These are phyloP conservation scores for Cladorrhinum samala DNA, from an alignment of 495 filamentous ascomycete species.

Conservation along the genomic window DNA sequence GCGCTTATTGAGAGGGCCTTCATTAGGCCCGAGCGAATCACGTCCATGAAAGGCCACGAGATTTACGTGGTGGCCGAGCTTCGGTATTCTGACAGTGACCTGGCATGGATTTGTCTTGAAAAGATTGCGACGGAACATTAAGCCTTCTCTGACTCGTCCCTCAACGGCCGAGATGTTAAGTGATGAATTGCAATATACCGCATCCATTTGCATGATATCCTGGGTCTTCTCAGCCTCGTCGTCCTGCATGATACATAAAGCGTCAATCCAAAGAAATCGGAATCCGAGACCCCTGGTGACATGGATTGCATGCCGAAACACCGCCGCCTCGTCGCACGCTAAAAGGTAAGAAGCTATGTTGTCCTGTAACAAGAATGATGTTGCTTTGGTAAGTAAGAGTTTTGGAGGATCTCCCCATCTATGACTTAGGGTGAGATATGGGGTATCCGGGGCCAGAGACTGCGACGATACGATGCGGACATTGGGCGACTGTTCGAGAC, in stretches of 20 bases:
- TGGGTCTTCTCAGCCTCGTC: slow-evolving; percentile 10
- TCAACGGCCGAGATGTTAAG: slow-evolving; percentile 10
- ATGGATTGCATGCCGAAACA: slow-evolving; percentile 6
- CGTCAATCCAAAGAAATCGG: slow-evolving; percentile 24
- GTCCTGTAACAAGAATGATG: not conserved
- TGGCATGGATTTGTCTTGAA: not conserved
- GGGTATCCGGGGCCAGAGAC: not conserved
- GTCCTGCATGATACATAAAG: slow-evolving; percentile 24
- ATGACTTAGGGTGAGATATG: slow-evolving; percentile 7
- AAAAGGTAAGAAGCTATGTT: slow-evolving; percentile 2
- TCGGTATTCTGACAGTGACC: not conserved
- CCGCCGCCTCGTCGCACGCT: slow-evolving; percentile 1
- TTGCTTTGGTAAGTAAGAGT: not conserved
- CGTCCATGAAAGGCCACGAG: too few species aligned
- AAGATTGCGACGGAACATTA: slow-evolving; percentile 2
- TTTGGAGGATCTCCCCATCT: slow-evolving; percentile 4
- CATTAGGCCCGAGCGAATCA: not conserved
- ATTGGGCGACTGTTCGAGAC: not conserved
- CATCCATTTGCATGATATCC: slow-evolving; percentile 16
- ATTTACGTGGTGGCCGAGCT: too few species aligned
- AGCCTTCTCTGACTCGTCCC: not conserved
- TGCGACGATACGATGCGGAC: slow-evolving; percentile 1
- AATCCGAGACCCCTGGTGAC: slow-evolving; percentile 8
- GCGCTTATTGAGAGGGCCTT: slow-evolving; percentile 3
- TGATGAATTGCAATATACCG: slow-evolving; percentile 5